Conservation (phyloP, 768 basidiomycete species). For the Xanthoconium stramineum region DNA sequence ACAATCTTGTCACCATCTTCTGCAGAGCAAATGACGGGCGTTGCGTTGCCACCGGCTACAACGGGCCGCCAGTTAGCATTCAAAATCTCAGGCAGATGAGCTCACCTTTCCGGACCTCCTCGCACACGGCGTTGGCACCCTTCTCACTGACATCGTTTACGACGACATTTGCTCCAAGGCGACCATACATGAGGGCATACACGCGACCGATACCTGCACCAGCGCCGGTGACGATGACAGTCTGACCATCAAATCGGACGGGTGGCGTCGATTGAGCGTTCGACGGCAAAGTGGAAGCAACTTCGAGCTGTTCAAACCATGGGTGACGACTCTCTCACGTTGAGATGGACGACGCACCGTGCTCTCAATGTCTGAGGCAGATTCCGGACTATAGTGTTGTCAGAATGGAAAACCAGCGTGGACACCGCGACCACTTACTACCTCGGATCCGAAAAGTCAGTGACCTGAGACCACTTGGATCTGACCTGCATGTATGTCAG, state of each 20-base stretch:
- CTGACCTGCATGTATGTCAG: conserved; percentile 53
- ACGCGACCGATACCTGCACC: conserved; percentile 92
- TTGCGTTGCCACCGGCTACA: conserved; percentile 85
- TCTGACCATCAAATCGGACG: conserved; percentile 85
- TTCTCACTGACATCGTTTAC: conserved; percentile 93
- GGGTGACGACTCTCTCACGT: not conserved
- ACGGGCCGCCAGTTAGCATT: not conserved
- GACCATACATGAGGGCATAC: conserved; percentile 89
- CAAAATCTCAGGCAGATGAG: not conserved
- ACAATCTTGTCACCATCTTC: conserved; percentile 92
- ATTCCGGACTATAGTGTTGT: conserved; percentile 50
- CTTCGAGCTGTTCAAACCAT: conserved; percentile 48
- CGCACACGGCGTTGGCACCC: conserved; percentile 76
- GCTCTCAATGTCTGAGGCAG: conserved; percentile 60
- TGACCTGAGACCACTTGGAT: conserved; percentile 77
- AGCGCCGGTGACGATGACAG: conserved; percentile 91
- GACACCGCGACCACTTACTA: conserved; percentile 49
- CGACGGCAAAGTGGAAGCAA: conserved; percentile 56
- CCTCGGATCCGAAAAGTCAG: conserved; percentile 69
- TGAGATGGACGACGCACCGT: conserved; percentile 35
- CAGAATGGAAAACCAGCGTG: conserved; percentile 3
- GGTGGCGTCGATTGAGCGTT: conserved; percentile 68
- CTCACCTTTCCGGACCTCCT: conserved; percentile 79
- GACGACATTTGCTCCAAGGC: conserved; percentile 93
- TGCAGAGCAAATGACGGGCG: conserved; percentile 77